Base-by-base conservation (phyloP, 352 stramenopile genomes). In the Sclerospora graminicola region DNA sequence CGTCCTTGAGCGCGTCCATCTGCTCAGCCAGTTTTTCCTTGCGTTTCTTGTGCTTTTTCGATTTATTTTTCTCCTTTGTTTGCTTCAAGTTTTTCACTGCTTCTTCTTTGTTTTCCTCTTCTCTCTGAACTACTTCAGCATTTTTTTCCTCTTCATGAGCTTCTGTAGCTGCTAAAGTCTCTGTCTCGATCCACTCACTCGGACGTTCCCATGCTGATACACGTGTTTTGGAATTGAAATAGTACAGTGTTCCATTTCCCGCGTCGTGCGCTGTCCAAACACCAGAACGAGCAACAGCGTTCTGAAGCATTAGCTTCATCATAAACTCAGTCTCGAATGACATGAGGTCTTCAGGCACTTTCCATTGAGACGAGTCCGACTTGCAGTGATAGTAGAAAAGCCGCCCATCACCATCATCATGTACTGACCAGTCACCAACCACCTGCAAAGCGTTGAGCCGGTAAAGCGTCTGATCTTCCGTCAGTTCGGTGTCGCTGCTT, bases 251-350 rank as follows among this genome's bases (percentile, higher is more conserved):
- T 1, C 69, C 79, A 23, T 83, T 75, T 18, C 74, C 76, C 0
- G 77, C 54, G 31, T 85, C 74, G 37, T 89, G 76, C 9, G 71
- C 79, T 6, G 60, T 84, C 79, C 79, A 91, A n/a, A 41, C 38
- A 9, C 69, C 71, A 0, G 69, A 88, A 41, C 65, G 69, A 41
- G 67, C 79, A 11, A 89, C 52, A 0, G 76, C 74, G 20, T 80
- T 59, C 46, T 84, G 57, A 41, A 91, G 57, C 76, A 91, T 91
- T 16, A 87, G 65, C 60, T 76, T 69, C 79, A 89, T 91, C 76
- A 89, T 85, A 46, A 85, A 77, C 41, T 79, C 67, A 24, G 64
- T 75, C 36, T 87, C 74, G 18, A 80, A 56, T 10, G 58, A 50
- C 8, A 55, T 48, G 31, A 89, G 68, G 28, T 54, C 63, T 10